A percentile compares a stretch with the other conserved stretches of the same genome.
Evolutionary conservation across 2,329 filamentous ascomycete species (phyloP).

Genomic region (Lachnellula suecica): DNA sequence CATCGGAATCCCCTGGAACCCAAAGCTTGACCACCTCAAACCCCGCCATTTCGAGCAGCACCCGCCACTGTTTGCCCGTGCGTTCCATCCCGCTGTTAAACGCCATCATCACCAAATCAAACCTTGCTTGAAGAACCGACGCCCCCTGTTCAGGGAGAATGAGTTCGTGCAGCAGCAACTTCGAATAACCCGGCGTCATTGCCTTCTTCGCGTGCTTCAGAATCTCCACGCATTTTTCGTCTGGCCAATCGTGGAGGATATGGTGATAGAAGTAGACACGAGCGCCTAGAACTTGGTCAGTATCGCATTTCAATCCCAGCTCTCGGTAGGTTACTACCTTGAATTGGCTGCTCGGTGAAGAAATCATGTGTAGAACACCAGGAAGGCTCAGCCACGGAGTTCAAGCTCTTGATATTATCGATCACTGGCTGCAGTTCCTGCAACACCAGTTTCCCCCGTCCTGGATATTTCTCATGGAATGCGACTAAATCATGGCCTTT

Average conservation of each 20-base stretch:
- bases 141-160: constrained; percentile 8
- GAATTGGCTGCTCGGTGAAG: constrained; percentile 30
- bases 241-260: constrained; percentile 35
- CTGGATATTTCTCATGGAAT: constrained; percentile 8
- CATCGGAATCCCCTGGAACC: background rate
- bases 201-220: constrained; percentile 21
- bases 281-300: constrained; percentile 18
- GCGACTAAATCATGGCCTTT: constrained; percentile 11
- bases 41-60: constrained; percentile 5
- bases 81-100: constrained; percentile 34
- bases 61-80: constrained; percentile 34
- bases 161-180: constrained; percentile 14
- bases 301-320: background rate
- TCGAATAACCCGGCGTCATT: constrained; percentile 24
- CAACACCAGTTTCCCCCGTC: constrained; percentile 15
- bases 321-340: background rate
- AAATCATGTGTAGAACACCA: constrained; percentile 31
- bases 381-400: constrained; percentile 23
- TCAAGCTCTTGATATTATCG: constrained; percentile 8
- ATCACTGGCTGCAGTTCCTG: constrained; percentile 20
- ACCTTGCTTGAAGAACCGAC: constrained; percentile 17
- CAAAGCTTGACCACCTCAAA: constrained; percentile 13
- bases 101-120: constrained; percentile 39
- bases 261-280: constrained; percentile 37
- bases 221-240: constrained; percentile 28